Evolutionary conservation across 257 asterid genomes (phyloP).

Genomic region (Jacaranda mimosifolia): DNA sequence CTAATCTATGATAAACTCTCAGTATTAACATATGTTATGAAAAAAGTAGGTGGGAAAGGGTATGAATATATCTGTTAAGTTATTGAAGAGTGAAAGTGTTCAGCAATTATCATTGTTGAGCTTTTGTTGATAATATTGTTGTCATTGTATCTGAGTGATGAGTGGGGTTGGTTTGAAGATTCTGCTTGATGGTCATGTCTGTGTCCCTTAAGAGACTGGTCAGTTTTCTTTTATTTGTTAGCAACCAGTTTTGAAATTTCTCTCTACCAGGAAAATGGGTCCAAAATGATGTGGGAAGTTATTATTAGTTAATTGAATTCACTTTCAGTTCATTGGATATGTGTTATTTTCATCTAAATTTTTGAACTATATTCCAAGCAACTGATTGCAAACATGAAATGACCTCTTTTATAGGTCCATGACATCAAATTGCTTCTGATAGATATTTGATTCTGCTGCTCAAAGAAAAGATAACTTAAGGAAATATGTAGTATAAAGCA

Average conservation of each 20-base stretch:
- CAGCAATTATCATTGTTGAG: constrained; percentile 14
- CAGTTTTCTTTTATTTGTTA: constrained; percentile 26
- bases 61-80: not conserved
- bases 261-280: not conserved
- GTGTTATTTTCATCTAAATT: not conserved
- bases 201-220: constrained; percentile 25
- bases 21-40: not conserved
- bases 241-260: constrained; percentile 21
- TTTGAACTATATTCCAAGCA: constrained; percentile 1
- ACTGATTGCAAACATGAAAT: constrained; percentile 19
- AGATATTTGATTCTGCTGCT: constrained; percentile 21
- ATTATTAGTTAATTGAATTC: not conserved
- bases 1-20: constrained; percentile 10
- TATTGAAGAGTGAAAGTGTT: constrained; percentile 9
- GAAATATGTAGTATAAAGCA: constrained; percentile 22
- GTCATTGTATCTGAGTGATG: not conserved
- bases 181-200: constrained; percentile 20
- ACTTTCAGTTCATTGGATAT: not conserved
- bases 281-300: not conserved
- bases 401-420: constrained; percentile 25
- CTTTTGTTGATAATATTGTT: constrained; percentile 5
- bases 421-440: constrained; percentile 29
- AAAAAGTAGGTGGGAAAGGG: not conserved
- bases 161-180: constrained; percentile 18
- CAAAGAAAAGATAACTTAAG: constrained; percentile 13